Base-by-base conservation (phyloP, 1,284 basidiomycete genomes). In the Sparassis latifolia region DNA sequence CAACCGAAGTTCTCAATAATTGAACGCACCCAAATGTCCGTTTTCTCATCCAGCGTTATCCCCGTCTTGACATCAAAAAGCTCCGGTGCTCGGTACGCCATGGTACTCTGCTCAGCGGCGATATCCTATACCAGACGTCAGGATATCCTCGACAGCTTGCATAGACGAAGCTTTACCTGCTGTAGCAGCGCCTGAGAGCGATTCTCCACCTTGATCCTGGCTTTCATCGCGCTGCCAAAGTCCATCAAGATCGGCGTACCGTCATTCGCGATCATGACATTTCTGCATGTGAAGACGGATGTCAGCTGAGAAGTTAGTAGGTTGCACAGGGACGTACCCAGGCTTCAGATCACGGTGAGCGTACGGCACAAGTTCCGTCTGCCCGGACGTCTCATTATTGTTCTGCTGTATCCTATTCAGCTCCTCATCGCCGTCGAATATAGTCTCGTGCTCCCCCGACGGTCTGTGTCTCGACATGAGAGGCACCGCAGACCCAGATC, bases 331-430 rank as follows among this genome's bases (percentile, higher is more conserved):
- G 47, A 73, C 84, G 62, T 62, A 93, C 92, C 87, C 94, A 39
- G 96, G 97, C 71, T 99, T 99, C 62, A 99, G 76, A 70, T 99
- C 96, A 52, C 97, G 77, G 71, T 99, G 97, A 0, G 96, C 95
- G 66, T 97, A 99, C 0, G 97, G 93, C 4, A 93, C 79, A 6
- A 87, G 59, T 50, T 82, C 80, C 2, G 69, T 71, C 54, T 77
- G 69, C 4, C 72, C 74, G 1, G 65, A 51, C 30, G 66, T 64
- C 57, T 68, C 63, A 28, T 55, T 53, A 2, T 52, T 55, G 20
- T 56, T 54, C 33, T 57, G 60, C 51, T 65, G 64, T 37, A 65
- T 67, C 60, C 61, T 66, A n/a, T 71, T 67, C 43, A 76, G 59
- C 58, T 90, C 89, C 55, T 86, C 83, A 50, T 90, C 87, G 0